Evolutionary conservation across 495 filamentous ascomycete species (phyloP).

Genomic region (Aeminium ludgeri): DNA sequence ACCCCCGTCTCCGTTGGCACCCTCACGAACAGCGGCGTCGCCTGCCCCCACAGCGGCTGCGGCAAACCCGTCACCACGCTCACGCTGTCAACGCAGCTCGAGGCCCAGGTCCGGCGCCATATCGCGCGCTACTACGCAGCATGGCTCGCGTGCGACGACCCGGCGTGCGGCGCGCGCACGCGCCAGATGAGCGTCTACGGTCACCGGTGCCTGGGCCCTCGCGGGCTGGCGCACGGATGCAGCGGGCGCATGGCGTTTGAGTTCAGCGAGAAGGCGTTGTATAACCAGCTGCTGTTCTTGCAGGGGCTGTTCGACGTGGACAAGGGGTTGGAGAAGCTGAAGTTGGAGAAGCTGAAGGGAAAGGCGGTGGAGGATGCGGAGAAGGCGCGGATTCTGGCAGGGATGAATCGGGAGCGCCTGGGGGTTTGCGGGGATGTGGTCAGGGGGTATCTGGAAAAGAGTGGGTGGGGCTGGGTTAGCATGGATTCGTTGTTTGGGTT

Average conservation of each 20-base stretch:
- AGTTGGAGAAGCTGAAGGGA: conserved; percentile 32
- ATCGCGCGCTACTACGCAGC: conserved; percentile 78
- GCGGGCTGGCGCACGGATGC: conserved; percentile 66
- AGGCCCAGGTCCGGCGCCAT: conserved; percentile 60
- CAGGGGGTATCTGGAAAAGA: conserved; percentile 77
- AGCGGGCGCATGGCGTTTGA: conserved; percentile 79
- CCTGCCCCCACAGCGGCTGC: conserved; percentile 48
- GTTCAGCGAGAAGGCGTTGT: conserved; percentile 71
- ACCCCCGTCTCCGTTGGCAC: background rate
- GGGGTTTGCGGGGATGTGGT: conserved; percentile 58
- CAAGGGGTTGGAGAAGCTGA: conserved; percentile 43
- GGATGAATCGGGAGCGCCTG: conserved; percentile 65
- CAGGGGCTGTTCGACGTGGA: conserved; percentile 76
- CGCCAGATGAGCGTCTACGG: conserved; percentile 86
- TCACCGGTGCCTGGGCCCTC: conserved; percentile 70
- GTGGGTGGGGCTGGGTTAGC: conserved; percentile 85
- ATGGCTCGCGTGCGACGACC: conserved; percentile 80
- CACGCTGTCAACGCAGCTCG: conserved; percentile 68
- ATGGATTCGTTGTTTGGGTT: conserved; percentile 84
- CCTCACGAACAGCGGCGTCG: conserved; percentile 49
- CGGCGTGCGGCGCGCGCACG: conserved; percentile 70
- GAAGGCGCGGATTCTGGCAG: conserved; percentile 50
- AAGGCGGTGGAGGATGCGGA: conserved; percentile 31
- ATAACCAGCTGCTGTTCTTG: conserved; percentile 89
- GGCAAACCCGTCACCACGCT: conserved; percentile 47